Conservation (phyloP, 108 stramenopile species). For the Fistulifera solaris region DNA sequence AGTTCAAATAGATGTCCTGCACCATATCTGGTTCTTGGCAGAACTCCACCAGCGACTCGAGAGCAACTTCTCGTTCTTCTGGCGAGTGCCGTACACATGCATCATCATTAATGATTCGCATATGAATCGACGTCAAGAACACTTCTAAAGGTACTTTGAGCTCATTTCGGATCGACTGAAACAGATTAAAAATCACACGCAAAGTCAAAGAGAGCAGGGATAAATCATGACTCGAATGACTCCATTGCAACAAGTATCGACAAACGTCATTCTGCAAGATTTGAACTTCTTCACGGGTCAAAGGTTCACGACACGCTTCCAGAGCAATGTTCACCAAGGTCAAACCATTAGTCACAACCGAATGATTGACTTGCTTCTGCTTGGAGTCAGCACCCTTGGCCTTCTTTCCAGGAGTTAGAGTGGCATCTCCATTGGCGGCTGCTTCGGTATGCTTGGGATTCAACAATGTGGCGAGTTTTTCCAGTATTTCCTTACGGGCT, state of each 20-base stretch:
- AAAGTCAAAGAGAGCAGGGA: constrained; percentile 76
- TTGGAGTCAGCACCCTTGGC: too few relatives aligned
- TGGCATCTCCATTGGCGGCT: too few relatives aligned
- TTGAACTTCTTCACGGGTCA: constrained; percentile 31
- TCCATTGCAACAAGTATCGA: constrained; percentile 77
- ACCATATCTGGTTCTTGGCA: constrained; percentile 88
- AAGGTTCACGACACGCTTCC: constrained; percentile 64
- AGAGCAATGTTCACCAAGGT: constrained; percentile 90
- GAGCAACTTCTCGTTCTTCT: constrained; percentile 87
- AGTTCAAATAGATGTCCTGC: constrained; percentile 93
- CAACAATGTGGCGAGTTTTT: constrained; percentile 63
- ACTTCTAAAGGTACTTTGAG: constrained; percentile 95
- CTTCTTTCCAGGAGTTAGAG: too few relatives aligned
- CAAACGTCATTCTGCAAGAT: constrained; percentile 90
- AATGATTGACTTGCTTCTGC: constrained; percentile 19
- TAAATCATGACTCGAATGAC: constrained; percentile 72
- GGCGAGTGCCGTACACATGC: constrained; percentile 22
- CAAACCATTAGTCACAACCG: constrained; percentile 60
- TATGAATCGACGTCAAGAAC: constrained; percentile 87
- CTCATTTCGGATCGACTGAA: constrained; percentile 90
- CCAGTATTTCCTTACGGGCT: constrained; percentile 58
- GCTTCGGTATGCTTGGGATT: constrained; percentile 50
- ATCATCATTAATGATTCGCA: constrained; percentile 53
- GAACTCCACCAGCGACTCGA: constrained; percentile 91
- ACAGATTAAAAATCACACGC: constrained; percentile 94